These are phyloP conservation scores for Eucalyptus dawsonii DNA, from an alignment of 345 rosid species.

Conservation along the genomic window DNA sequence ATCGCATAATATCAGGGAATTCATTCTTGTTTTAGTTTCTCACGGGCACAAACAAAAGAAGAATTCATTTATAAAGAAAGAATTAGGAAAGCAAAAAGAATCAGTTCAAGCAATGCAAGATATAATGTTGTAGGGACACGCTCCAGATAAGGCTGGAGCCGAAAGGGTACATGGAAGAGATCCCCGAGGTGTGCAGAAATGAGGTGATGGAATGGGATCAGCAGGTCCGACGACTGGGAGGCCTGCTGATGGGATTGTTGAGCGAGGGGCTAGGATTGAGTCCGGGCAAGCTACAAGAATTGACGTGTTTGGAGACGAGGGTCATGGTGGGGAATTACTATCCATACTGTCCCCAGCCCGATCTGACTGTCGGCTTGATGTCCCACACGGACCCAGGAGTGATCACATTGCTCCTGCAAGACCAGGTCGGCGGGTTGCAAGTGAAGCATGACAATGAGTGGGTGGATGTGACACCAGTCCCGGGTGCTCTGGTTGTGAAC, in stretches of 20 bases:
- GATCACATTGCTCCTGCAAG: constrained; percentile 24
- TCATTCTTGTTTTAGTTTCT: too few species aligned
- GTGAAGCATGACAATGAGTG: constrained; percentile 25
- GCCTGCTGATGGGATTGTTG: constrained; percentile 22
- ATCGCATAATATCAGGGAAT: not conserved
- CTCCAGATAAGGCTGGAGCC: constrained; percentile 21
- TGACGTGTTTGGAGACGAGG: constrained; percentile 18
- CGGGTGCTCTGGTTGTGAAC: constrained; percentile 35
- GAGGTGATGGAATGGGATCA: constrained; percentile 28
- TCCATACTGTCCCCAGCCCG: constrained; percentile 43
- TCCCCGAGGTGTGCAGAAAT: constrained; percentile 30
- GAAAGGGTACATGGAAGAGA: not conserved
- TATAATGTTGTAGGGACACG: not conserved
- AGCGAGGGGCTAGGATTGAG: constrained; percentile 34
- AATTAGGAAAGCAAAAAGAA: not conserved
- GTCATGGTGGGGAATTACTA: constrained; percentile 31
- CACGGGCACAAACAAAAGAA: not conserved
- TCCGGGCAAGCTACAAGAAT: constrained; percentile 11
- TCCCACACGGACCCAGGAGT: constrained; percentile 38
- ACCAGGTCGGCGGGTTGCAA: constrained; percentile 35
- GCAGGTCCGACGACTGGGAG: constrained; percentile 10
- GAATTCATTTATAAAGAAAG: not conserved
- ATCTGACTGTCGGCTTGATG: constrained; percentile 25
- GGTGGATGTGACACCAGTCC: constrained; percentile 32
- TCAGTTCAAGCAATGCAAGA: not conserved